phyloP scores from a whole-genome alignment of 768 basidiomycete genomes.

The Clitopilus passeckerianus region DNA sequence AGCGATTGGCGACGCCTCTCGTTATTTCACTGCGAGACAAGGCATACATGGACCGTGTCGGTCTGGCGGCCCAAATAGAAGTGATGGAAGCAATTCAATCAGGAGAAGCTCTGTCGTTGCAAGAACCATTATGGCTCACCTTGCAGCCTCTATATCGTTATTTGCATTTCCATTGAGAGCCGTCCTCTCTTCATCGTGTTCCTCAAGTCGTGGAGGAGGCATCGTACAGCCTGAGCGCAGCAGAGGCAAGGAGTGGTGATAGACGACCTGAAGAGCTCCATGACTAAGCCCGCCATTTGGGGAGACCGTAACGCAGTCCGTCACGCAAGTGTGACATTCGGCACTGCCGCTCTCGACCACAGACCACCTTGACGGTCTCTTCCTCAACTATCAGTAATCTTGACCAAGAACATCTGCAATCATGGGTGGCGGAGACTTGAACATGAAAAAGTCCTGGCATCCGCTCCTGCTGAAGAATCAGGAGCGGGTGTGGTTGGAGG shows the following conservation, averaged over 20 bases:
- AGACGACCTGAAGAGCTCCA: neutral
- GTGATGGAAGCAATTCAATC: slow-evolving; percentile 4
- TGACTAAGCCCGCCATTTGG: neutral
- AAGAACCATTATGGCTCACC: slow-evolving; percentile 7
- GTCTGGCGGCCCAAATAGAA: slow-evolving; percentile 32
- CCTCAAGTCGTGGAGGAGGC: slow-evolving; percentile 1
- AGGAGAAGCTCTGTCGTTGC: neutral
- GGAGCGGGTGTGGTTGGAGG: slow-evolving; percentile 99
- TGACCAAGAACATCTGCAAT: slow-evolving; percentile 34
- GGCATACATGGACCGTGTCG: slow-evolving; percentile 79
- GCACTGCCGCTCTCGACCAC: neutral
- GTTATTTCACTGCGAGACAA: slow-evolving; percentile 81
- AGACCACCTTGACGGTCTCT: neutral
- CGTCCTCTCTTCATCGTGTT: neutral
- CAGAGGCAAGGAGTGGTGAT: neutral
- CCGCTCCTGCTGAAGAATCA: slow-evolving; percentile 97
- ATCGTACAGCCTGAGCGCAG: neutral
- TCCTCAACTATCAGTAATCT: slow-evolving; percentile 3
- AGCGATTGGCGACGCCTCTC: slow-evolving; percentile 82
- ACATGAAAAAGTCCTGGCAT: slow-evolving; percentile 99
- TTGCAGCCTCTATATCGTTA: slow-evolving; percentile 9
- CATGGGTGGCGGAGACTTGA: slow-evolving; percentile 98
- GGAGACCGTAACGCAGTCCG: neutral
- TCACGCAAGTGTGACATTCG: neutral
- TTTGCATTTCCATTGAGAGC: neutral